Evolutionary conservation across 2,329 filamentous ascomycete species (phyloP).

Genomic region (Xylogone sp.): DNA sequence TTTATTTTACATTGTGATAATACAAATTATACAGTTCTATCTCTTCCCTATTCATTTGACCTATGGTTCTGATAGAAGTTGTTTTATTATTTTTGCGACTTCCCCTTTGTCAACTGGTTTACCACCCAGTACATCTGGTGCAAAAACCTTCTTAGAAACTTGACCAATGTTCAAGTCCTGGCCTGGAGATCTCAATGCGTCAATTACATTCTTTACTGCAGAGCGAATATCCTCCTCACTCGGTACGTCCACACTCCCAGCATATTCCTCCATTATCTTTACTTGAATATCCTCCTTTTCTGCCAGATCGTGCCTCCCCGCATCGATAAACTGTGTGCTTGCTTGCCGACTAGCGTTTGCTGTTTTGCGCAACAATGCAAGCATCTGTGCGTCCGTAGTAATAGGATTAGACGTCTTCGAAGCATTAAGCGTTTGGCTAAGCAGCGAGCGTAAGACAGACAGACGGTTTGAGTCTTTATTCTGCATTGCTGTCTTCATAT

Average conservation of each 20-base stretch:
- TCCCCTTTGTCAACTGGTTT: constrained; percentile 61
- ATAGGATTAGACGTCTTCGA: constrained; percentile 71
- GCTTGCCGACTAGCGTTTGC: constrained; percentile 55
- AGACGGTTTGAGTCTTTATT: constrained; percentile 62
- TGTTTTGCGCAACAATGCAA: constrained; percentile 63
- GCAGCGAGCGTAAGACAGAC: constrained; percentile 62
- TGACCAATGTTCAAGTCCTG: constrained; percentile 51
- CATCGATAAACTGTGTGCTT: constrained; percentile 58
- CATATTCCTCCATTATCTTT: constrained; percentile 62
- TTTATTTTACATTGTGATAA: not conserved
- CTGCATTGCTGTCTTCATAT: constrained; percentile 64
- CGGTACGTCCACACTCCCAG: constrained; percentile 52
- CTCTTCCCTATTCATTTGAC: too few species aligned
- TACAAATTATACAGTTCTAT: too few species aligned
- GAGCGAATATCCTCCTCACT: constrained; percentile 53
- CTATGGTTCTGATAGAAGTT: constrained; percentile 28
- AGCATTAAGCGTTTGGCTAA: constrained; percentile 69
- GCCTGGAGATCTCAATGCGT: constrained; percentile 44
- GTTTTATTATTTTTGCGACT: constrained; percentile 59
- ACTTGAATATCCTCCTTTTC: constrained; percentile 67
- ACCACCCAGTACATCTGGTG: constrained; percentile 52
- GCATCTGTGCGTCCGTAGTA: constrained; percentile 64
- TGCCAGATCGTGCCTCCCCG: constrained; percentile 63
- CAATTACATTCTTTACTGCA: constrained; percentile 49
- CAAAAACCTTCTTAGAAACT: constrained; percentile 59